Percentiles rank a stretch among this genome's conserved stretches.
phyloP scores from a whole-genome alignment of 2,329 filamentous ascomycete genomes.

The Teratosphaeria zuluensis region DNA sequence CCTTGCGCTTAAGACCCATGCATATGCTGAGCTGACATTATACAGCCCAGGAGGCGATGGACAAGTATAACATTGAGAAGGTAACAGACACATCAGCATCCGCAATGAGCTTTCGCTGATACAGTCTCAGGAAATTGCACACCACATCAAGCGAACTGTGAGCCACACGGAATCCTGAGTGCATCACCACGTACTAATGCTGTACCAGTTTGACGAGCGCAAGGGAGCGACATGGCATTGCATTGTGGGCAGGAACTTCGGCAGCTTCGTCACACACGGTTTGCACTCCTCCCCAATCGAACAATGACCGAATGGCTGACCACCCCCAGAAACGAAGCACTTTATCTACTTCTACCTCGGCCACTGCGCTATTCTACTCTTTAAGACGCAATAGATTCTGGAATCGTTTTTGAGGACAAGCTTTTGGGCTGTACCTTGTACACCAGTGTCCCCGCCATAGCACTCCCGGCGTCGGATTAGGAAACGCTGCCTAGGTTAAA shows the following conservation, averaged over 20 bases:
- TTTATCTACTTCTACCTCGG: slow-evolving; percentile 99
- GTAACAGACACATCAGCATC: slow-evolving; percentile 28
- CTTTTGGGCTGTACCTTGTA: background rate
- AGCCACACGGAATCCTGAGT: background rate
- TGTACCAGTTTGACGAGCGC: slow-evolving; percentile 75
- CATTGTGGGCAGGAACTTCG: slow-evolving; percentile 97
- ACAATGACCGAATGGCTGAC: background rate
- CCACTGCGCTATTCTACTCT: slow-evolving; percentile 93
- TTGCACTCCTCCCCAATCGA: slow-evolving; percentile 24
- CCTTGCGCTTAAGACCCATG: background rate
- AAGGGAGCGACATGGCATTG: slow-evolving; percentile 99
- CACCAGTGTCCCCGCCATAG: background rate
- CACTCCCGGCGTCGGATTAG: background rate
- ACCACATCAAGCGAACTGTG: slow-evolving; percentile 91
- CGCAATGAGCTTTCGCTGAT: slow-evolving; percentile 3
- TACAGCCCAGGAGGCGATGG: slow-evolving; percentile 60
- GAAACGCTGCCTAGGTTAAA: background rate
- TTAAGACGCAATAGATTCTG: slow-evolving; percentile 80
- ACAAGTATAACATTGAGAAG: slow-evolving; percentile 64
- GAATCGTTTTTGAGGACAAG: background rate
- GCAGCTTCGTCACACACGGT: slow-evolving; percentile 98
- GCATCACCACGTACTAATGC: background rate
- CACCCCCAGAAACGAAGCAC: slow-evolving; percentile 79
- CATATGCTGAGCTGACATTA: slow-evolving; percentile 13
- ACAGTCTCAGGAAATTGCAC: slow-evolving; percentile 68